Evolutionary conservation across 495 filamentous ascomycete genomes (phyloP).

Genomic region (Aspergillus asperescens): DNA sequence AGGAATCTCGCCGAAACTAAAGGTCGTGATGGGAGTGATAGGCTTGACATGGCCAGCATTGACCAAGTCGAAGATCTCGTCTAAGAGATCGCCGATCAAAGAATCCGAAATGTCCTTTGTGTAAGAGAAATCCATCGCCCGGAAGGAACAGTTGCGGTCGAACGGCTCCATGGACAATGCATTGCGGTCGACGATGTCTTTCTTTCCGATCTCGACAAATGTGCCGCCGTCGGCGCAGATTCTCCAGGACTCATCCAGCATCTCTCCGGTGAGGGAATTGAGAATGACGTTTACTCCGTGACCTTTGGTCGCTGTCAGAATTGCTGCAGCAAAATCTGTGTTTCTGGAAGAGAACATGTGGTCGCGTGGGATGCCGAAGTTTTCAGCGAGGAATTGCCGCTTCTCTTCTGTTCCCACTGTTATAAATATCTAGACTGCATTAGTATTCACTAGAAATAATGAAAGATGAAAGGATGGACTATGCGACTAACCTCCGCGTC

Average conservation of each 20-base stretch:
- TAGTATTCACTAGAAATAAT: no score
- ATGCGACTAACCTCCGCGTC: no score
- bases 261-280: conserved; percentile 29
- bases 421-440: conserved; percentile 8
- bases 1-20: conserved; percentile 13
- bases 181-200: conserved; percentile 25
- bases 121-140: conserved; percentile 19
- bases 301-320: conserved; percentile 20
- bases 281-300: conserved; percentile 31
- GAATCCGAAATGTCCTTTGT: background rate
- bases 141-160: conserved; percentile 24
- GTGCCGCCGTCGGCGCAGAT: conserved; percentile 24
- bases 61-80: background rate
- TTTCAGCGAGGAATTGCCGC: conserved; percentile 28
- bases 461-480: no score
- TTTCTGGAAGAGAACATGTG: conserved; percentile 24
- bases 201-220: conserved; percentile 34
- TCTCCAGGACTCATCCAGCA: conserved; percentile 31
- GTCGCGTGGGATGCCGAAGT: conserved; percentile 19
- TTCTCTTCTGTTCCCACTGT: conserved; percentile 44
- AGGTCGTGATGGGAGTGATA: conserved; percentile 27
- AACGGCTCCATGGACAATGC: conserved; percentile 33
- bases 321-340: conserved; percentile 11
- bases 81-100: background rate
- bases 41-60: conserved; percentile 28